Base-by-base conservation (phyloP, 2,329 filamentous ascomycete species). In the Trichoderma semiorbis region DNA sequence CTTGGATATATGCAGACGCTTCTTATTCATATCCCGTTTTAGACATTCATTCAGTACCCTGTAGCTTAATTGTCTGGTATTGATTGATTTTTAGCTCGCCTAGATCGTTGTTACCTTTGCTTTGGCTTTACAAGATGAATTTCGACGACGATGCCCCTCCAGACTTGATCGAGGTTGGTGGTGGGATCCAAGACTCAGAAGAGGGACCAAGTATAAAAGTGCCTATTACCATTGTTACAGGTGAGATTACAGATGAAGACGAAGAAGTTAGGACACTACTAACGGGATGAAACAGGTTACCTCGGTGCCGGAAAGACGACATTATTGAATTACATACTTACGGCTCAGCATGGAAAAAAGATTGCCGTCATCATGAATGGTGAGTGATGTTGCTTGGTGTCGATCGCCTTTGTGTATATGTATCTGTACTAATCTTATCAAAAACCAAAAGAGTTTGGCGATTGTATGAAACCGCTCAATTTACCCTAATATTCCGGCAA, bases 311-410 rank as follows among this genome's bases (percentile, higher is more conserved):
- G 96, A 21, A 99, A 99, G 82, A 98, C 95, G 0, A 98, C 95
- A 0, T 83, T 98, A 34, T 85, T 99, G 72, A 98, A 99, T 81
- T 97, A 98, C 80, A 98, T 99, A 73, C 85, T 99, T 67, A 97
- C 92, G 32, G 94, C 95, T 72, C 91, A 95, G 73, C 96, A 99
- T 86, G 95, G 95, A 80, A 98, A 98, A 86, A 97, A 94, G 78
- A 96, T 99, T 80, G 96, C 96, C 12, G 96, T 99, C 16, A 98
- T 99, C 71, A 89, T 99, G 84, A 99, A 99, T 81, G 94, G 93
- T 79, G 7, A 39, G 68, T 24, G n/a, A 28, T 34, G 21, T 30
- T 28, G 1, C 18, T 11, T 4, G 6, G 32, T 39, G 7, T 7
- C 58, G 18, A 3, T 24, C 24, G 32, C 16, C 21, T 26, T 4